A percentile compares a stretch with the other conserved stretches of the same genome.
Evolutionary conservation across 441 rosid genomes (phyloP).

Genomic region (Omphalea diandra): DNA sequence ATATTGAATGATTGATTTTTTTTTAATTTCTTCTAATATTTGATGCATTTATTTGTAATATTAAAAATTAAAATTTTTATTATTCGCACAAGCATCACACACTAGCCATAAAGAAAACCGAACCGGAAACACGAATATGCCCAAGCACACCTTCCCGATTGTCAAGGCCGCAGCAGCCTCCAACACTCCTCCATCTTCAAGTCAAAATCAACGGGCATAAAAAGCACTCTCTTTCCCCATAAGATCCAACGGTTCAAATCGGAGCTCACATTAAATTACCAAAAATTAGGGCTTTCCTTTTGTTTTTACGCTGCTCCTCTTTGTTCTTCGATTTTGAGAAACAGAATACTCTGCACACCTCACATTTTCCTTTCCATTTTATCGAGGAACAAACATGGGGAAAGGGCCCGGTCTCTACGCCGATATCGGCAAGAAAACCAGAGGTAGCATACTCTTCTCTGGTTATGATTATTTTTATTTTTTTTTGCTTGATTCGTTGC

Average conservation of each 20-base stretch:
- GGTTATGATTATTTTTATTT: too few species aligned
- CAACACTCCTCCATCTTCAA: not conserved
- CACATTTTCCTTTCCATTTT: slow-evolving; percentile 19
- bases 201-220: slow-evolving; percentile 25
- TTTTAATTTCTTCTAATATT: too few species aligned
- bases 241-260: slow-evolving; percentile 34
- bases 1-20: too few species aligned
- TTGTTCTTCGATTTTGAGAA: not conserved
- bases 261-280: slow-evolving; percentile 11
- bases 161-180: slow-evolving; percentile 20
- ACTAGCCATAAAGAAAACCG: too few species aligned
- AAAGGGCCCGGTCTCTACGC: slow-evolving; percentile 96
- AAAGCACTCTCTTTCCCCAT: not conserved
- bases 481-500: not conserved
- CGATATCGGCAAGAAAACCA: slow-evolving; percentile 90
- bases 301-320: not conserved
- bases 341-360: not conserved
- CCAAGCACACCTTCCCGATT: slow-evolving; percentile 22
- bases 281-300: slow-evolving; percentile 23
- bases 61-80: too few species aligned
- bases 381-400: slow-evolving; percentile 56
- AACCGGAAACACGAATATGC: slow-evolving; percentile 30
- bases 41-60: too few species aligned
- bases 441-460: slow-evolving; percentile 44
- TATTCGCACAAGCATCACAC: too few species aligned